phyloP scores from a whole-genome alignment of 257 asterid genomes.

The Coffea eugenioides region DNA sequence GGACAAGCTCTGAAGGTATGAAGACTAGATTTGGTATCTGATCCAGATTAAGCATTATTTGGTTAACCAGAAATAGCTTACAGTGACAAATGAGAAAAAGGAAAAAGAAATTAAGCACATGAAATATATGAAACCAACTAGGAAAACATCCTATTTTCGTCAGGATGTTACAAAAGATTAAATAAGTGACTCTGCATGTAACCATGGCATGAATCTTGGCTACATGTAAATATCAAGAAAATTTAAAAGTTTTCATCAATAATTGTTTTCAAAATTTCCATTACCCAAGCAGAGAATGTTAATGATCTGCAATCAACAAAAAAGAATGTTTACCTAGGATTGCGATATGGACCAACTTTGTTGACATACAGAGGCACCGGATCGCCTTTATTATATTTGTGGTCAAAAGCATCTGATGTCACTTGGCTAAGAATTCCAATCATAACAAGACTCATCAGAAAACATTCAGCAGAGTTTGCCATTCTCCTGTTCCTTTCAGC shows the following conservation, averaged over 20 bases:
- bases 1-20: too few species aligned
- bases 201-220: too few species aligned
- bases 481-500: constrained; percentile 1
- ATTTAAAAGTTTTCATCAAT: too few species aligned
- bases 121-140: too few species aligned
- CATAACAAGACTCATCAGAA: neutral
- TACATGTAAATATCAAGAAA: neutral
- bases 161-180: neutral
- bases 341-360: constrained; percentile 22
- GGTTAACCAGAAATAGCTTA: too few species aligned
- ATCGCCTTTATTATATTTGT: constrained; percentile 22
- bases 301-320: too few species aligned
- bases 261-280: neutral
- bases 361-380: constrained; percentile 21
- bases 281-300: too few species aligned
- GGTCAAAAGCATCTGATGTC: constrained; percentile 13
- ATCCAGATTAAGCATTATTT: neutral
- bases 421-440: neutral
- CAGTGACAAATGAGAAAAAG: too few species aligned
- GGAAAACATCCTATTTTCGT: neutral
- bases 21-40: too few species aligned
- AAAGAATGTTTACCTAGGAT: constrained; percentile 21
- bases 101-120: neutral
- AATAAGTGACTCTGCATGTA: neutral
- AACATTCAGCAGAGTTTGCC: neutral